phyloP scores from a whole-genome alignment of 768 basidiomycete genomes.

The Kwoniella dejecticola region DNA sequence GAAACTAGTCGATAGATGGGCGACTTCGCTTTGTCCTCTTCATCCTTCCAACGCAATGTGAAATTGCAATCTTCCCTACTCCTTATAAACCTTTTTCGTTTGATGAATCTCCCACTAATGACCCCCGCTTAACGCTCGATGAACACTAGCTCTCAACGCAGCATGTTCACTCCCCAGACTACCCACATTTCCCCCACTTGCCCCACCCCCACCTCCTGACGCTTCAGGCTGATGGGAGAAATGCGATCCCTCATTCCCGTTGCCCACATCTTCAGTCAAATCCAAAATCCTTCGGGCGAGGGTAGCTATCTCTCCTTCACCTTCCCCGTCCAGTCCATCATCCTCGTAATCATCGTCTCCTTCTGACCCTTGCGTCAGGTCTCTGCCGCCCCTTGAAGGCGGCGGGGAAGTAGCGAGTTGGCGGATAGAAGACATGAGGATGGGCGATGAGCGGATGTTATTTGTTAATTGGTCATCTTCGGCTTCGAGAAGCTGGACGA shows the following conservation, averaged over 20 bases:
- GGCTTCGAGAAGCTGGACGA: slow-evolving; percentile 96
- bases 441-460: slow-evolving; percentile 80
- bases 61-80: no score
- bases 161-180: slow-evolving; percentile 31
- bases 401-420: slow-evolving; percentile 64
- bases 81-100: no score
- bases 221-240: slow-evolving; percentile 1
- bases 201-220: neutral
- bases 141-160: slow-evolving; percentile 42
- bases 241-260: slow-evolving; percentile 16
- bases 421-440: slow-evolving; percentile 83
- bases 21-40: no score
- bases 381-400: slow-evolving; percentile 37
- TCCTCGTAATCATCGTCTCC: slow-evolving; percentile 67
- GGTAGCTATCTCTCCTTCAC: slow-evolving; percentile 85
- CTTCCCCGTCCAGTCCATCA: slow-evolving; percentile 58
- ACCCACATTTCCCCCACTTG: slow-evolving; percentile 9
- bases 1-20: no score
- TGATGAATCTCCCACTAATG: no score
- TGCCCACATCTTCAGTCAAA: slow-evolving; percentile 65
- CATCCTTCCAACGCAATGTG: no score
- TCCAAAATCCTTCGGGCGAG: slow-evolving; percentile 83
- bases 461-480: slow-evolving; percentile 86
- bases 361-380: slow-evolving; percentile 66
- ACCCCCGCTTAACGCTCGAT: slow-evolving; percentile 33